Base-by-base conservation (phyloP, 768 basidiomycete species). In the Termitomyces sp. region DNA sequence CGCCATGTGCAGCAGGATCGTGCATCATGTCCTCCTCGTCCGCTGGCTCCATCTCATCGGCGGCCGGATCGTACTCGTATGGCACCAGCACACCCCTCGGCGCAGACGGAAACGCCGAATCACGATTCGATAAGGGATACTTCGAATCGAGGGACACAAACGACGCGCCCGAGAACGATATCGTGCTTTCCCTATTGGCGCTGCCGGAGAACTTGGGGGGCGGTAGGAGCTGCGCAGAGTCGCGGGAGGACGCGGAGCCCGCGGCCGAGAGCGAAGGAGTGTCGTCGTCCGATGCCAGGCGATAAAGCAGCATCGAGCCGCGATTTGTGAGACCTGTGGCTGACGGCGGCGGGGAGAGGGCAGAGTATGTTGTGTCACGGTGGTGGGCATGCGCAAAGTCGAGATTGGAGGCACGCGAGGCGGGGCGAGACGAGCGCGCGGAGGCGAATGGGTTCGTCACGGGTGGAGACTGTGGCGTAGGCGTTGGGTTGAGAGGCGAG, bases 11-110 rank as follows among this genome's bases (percentile, higher is more conserved):
- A n/a, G 75, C 74, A 4, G 79, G 84, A 59, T 88, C 85, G 66
- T 94, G 89, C 39, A 94, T 69, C 24, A 81, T 68, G 65, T 94
- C 93, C 65, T 94, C 93, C 16, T 87, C 87, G 67, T 90, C 88
- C 1, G 76, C 73, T 0, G 76, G 79, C n/a, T 79, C 78, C 58
- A 78, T 70, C 60, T 77, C 73, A 64, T 89, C 88, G n/a, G 74
- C 37, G 7, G 73, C 75, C 0, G 88, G 89, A 64, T 89, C 88
- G 66, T 88, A 89, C 12, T 78, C 86, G 64, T 89, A 91, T 2
- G 89, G 82, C 0, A 89, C 73, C 32, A 91, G 73, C 14, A 37
- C 36, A 1, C 77, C 79, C 1, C 76, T 62, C 10, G 69, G 69
- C 0, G 62, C 58, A 2, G 63, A 62, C 7, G 63, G 65, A 26